These are phyloP conservation scores for Pascua guehoae DNA, from an alignment of 1,284 basidiomycete genomes.

Conservation along the genomic window DNA sequence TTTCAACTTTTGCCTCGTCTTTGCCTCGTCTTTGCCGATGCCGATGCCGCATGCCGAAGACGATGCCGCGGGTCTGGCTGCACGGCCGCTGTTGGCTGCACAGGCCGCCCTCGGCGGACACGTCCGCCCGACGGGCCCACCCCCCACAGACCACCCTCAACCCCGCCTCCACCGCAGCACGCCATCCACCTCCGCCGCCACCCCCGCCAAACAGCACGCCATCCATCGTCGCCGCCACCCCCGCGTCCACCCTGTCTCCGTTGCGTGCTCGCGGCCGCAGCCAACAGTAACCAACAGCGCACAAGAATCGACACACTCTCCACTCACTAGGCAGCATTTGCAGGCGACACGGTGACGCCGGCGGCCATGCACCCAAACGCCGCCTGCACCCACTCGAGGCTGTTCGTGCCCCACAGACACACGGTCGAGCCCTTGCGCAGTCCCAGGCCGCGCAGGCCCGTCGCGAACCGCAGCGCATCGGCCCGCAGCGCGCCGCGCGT, in stretches of 20 bases:
- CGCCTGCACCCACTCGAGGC: constrained; percentile 61
- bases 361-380: constrained; percentile 55
- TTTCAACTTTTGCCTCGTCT: no score
- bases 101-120: neutral
- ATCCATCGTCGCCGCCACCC: no score
- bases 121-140: neutral
- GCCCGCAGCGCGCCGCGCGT: constrained; percentile 59
- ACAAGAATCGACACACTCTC: no score
- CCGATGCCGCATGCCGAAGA: neutral
- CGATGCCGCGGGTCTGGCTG: neutral
- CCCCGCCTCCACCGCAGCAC: no score
- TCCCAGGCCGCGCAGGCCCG: constrained; percentile 52
- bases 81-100: neutral
- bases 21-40: no score
- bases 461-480: constrained; percentile 58
- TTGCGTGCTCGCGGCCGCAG: no score
- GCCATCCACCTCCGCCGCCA: no score
- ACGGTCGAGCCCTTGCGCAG: constrained; percentile 34
- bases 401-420: constrained; percentile 54
- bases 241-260: no score
- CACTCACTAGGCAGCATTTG: constrained; percentile 44
- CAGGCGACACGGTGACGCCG: constrained; percentile 34
- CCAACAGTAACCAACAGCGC: no score
- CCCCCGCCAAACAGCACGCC: no score
- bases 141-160: no score